phyloP scores from a whole-genome alignment of 495 filamentous ascomycete species.

The Astrothelium macrocarpum region DNA sequence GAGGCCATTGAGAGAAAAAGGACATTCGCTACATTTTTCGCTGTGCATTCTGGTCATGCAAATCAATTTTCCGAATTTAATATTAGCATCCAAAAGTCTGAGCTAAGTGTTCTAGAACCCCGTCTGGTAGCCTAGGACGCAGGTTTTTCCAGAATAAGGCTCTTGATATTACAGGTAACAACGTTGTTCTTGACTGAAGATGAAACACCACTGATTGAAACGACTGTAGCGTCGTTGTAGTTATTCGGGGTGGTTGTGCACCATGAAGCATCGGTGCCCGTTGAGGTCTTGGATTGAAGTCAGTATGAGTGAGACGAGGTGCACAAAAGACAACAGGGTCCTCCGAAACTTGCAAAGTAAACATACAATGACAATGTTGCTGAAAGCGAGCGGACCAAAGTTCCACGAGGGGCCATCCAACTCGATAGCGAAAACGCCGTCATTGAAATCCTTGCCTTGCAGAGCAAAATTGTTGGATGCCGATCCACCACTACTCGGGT shows the following conservation, averaged over 20 bases:
- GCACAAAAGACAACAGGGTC: background rate
- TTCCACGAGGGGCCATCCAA: constrained; percentile 30
- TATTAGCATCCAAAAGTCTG: background rate
- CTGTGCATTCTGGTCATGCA: background rate
- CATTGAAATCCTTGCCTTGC: constrained; percentile 33
- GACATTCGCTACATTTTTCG: background rate
- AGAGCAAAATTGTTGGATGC: constrained; percentile 5
- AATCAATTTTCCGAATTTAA: background rate
- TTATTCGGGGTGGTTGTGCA: constrained; percentile 31
- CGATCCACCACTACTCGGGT: constrained; percentile 3
- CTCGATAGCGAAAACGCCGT: constrained; percentile 35
- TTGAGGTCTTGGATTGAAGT: constrained; percentile 10
- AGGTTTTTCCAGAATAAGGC: constrained; percentile 22
- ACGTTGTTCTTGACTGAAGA: constrained; percentile 27
- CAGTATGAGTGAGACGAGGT: background rate
- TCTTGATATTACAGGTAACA: constrained; percentile 31
- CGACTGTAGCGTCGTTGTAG: constrained; percentile 30
- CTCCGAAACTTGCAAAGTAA: background rate
- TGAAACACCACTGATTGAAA: constrained; percentile 26
- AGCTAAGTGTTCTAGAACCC: background rate
- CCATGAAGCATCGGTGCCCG: constrained; percentile 18
- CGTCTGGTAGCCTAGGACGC: background rate
- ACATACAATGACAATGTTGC: constrained; percentile 35
- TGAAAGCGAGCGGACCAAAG: constrained; percentile 33
- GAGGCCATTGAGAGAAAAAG: background rate